These are phyloP conservation scores for Bonnemaisonia californica DNA, from an alignment of 31 red algal species.

Conservation along the genomic window DNA sequence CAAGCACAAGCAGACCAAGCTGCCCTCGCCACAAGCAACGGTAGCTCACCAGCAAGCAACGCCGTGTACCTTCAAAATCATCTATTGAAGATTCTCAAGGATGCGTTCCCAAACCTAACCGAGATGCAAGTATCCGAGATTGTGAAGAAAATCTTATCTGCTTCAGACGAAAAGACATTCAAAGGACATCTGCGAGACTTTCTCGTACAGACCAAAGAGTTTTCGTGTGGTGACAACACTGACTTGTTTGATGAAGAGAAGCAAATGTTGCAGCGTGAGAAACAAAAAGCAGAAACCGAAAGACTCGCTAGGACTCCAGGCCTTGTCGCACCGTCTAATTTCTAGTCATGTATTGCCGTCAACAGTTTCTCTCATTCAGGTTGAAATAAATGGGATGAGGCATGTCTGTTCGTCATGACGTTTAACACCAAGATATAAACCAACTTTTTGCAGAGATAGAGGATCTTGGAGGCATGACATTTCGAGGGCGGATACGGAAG, in stretches of 20 bases:
- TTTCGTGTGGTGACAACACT: constrained; percentile 91
- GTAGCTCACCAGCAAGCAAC: constrained; percentile 55
- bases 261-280: constrained; percentile 62
- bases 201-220: constrained; percentile 96
- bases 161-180: constrained; percentile 91
- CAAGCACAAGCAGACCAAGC: constrained; percentile 48
- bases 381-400: constrained; percentile 1
- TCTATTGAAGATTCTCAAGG: constrained; percentile 70
- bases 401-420: background rate
- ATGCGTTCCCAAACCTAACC: constrained; percentile 89
- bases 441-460: background rate
- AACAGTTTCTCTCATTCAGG: background rate
- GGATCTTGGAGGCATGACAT: too few species aligned
- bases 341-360: background rate
- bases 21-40: constrained; percentile 64
- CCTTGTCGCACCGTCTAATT: constrained; percentile 51
- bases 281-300: constrained; percentile 72
- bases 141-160: constrained; percentile 80
- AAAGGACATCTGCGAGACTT: constrained; percentile 98
- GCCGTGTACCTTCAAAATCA: constrained; percentile 73
- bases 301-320: constrained; percentile 73
- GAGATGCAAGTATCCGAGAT: constrained; percentile 71
- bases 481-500: too few species aligned
- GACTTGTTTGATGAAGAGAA: constrained; percentile 96
- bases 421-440: background rate